Evolutionary conservation across 768 basidiomycete genomes (phyloP).

Genomic region (Kwoniella heveanensis): DNA sequence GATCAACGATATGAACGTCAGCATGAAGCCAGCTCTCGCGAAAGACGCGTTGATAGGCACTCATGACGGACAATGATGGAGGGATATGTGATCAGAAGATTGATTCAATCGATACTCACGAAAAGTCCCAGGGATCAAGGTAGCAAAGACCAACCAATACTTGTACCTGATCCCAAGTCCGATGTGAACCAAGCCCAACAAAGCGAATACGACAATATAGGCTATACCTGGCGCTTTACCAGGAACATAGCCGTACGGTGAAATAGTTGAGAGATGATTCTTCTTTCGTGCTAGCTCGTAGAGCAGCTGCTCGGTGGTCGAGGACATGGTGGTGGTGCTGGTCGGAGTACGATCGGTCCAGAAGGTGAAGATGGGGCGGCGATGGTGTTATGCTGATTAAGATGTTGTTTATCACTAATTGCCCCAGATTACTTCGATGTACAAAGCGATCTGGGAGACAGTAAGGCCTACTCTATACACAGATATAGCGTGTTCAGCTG

Average conservation of each 20-base stretch:
- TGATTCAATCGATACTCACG: slow-evolving; percentile 28
- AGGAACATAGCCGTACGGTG: slow-evolving; percentile 46
- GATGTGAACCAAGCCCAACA: slow-evolving; percentile 39
- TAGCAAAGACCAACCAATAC: slow-evolving; percentile 41
- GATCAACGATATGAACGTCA: slow-evolving; percentile 27
- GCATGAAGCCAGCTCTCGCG: too few relatives aligned
- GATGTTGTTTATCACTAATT: too few relatives aligned
- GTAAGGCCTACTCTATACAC: too few relatives aligned
- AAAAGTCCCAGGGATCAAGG: slow-evolving; percentile 37
- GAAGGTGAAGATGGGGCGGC: not conserved
- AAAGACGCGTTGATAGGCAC: too few relatives aligned
- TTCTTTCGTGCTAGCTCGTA: not conserved
- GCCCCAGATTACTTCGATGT: too few relatives aligned
- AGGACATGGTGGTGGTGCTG: not conserved
- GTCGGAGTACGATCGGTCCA: not conserved
- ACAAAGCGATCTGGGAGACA: too few relatives aligned
- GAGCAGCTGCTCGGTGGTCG: not conserved
- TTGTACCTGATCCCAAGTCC: slow-evolving; percentile 37
- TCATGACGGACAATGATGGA: too few relatives aligned
- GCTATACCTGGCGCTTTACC: slow-evolving; percentile 40
- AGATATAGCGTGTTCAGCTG: too few relatives aligned
- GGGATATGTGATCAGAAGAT: too few relatives aligned
- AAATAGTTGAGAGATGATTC: slow-evolving; percentile 11
- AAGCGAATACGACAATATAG: slow-evolving; percentile 45
- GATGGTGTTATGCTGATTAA: not conserved